phyloP scores from a whole-genome alignment of 148 eudicot genomes.

The Vaccinium darrowii region DNA sequence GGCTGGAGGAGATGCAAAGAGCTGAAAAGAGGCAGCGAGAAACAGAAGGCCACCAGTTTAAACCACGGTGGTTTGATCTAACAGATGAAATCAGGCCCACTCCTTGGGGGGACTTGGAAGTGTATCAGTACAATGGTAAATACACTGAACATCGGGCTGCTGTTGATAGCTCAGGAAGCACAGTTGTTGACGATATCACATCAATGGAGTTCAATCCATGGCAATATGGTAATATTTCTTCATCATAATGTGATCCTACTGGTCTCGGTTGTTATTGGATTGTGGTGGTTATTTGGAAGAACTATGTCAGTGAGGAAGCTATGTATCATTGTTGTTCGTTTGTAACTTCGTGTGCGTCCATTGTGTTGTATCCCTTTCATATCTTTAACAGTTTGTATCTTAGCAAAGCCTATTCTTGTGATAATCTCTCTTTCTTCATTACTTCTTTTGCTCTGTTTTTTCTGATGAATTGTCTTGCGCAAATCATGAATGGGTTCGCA shows the following conservation, averaged over 20 bases:
- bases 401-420: neutral
- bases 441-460: neutral
- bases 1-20: slow-evolving; percentile 85
- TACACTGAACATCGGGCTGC: slow-evolving; percentile 53
- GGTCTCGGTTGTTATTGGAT: neutral
- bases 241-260: slow-evolving; percentile 34
- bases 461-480: neutral
- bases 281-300: neutral
- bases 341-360: neutral
- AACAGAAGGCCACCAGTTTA: slow-evolving; percentile 58
- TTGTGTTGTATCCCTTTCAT: slow-evolving; percentile 4
- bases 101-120: slow-evolving; percentile 91
- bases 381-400: neutral
- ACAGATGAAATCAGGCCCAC: slow-evolving; percentile 66
- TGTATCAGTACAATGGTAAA: slow-evolving; percentile 66
- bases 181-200: slow-evolving; percentile 35
- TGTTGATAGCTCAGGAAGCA: slow-evolving; percentile 37
- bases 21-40: slow-evolving; percentile 77
- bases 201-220: slow-evolving; percentile 73
- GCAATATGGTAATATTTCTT: slow-evolving; percentile 59
- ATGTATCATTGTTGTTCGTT: neutral
- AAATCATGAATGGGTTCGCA: neutral
- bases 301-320: neutral
- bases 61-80: slow-evolving; percentile 68
- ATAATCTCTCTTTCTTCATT: neutral